Evolutionary conservation across 768 basidiomycete species (phyloP), one percentile per base, ranked within the genome.

Genomic region (Leucosporidium scottii): DNA sequence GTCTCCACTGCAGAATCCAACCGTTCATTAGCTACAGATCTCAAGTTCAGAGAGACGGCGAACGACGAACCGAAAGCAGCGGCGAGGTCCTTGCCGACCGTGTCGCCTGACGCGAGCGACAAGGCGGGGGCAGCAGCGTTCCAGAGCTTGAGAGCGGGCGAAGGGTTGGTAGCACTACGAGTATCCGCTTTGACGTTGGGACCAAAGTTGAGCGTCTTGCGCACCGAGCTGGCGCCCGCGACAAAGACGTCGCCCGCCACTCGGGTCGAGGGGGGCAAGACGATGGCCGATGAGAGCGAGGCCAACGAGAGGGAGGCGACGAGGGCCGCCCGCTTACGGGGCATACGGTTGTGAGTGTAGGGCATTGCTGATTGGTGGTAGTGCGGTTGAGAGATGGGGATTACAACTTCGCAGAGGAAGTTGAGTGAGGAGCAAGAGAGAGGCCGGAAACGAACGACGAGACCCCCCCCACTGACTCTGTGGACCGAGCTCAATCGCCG

Each of bases 171-270:
- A 5, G 44, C 28, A 25, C 25, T 54, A 66, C 63, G 86, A 78
- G 75, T 81, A 78, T 77, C 87, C 73, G 91, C 87, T 6, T 85
- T 84, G 69, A 87, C 87, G 23, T 82, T 80, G 8, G 92, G 91
- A 1, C 93, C 93, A 76, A 94, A 96, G 28, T 87, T 86, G 64
- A 98, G 83, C 0, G 93, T 85, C 87, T 97, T 96, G 75, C 93
- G 86, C 6, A 62, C 50, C 7, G 66, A 69, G 18, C 61, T 59
- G 34, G n/a, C 62, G 49, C 39, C 28, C 30, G 12, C 34, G 4
- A 23, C 30, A 21, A 58, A 61, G 25, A 15, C 44, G 25, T 4
- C 30, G 25, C n/a, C 39, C 8, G 39, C 39, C 15, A 10, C 39
- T 17, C 39, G 39, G 15, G 7, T 21, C 27, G 28, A 21, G 59